Evolutionary conservation across 2,329 filamentous ascomycete species (phyloP).

Genomic region (Fonsecaea pugnacius): DNA sequence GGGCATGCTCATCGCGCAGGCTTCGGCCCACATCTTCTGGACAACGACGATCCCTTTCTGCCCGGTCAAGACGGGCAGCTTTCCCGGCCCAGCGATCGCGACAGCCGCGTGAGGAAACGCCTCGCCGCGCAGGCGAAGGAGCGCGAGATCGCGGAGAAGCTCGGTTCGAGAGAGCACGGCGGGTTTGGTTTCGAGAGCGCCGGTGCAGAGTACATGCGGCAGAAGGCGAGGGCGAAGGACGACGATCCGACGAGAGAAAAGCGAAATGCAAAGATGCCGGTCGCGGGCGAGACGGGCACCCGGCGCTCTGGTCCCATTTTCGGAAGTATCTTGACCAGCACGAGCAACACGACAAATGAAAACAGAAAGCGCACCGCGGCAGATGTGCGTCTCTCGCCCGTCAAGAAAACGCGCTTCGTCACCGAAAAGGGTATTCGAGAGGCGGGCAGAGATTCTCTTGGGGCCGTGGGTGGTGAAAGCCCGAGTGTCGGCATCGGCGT

Average conservation of each 20-base stretch:
- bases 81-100: slow-evolving; percentile 45
- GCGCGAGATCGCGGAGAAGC: slow-evolving; percentile 50
- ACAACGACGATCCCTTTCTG: slow-evolving; percentile 47
- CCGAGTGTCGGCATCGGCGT: slow-evolving; percentile 47
- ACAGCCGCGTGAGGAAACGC: slow-evolving; percentile 49
- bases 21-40: neutral
- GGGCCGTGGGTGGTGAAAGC: slow-evolving; percentile 44
- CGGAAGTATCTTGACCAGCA: slow-evolving; percentile 18
- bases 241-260: neutral
- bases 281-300: slow-evolving; percentile 1
- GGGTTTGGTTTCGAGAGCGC: slow-evolving; percentile 42
- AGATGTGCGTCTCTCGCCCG: slow-evolving; percentile 47
- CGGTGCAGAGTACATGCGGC: slow-evolving; percentile 53
- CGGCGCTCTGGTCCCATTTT: slow-evolving; percentile 5
- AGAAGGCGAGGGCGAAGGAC: slow-evolving; percentile 23
- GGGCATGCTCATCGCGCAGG: neutral
- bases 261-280: neutral
- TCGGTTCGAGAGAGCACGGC: slow-evolving; percentile 39
- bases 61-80: slow-evolving; percentile 41
- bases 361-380: slow-evolving; percentile 44
- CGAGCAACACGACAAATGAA: slow-evolving; percentile 3
- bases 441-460: slow-evolving; percentile 73
- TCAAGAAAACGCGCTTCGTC: slow-evolving; percentile 68
- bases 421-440: slow-evolving; percentile 77
- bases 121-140: slow-evolving; percentile 51